Evolutionary conservation across 306 rosid species (phyloP), one percentile per base, ranked within the genome.

Genomic region (Acacia melanoxylon): DNA sequence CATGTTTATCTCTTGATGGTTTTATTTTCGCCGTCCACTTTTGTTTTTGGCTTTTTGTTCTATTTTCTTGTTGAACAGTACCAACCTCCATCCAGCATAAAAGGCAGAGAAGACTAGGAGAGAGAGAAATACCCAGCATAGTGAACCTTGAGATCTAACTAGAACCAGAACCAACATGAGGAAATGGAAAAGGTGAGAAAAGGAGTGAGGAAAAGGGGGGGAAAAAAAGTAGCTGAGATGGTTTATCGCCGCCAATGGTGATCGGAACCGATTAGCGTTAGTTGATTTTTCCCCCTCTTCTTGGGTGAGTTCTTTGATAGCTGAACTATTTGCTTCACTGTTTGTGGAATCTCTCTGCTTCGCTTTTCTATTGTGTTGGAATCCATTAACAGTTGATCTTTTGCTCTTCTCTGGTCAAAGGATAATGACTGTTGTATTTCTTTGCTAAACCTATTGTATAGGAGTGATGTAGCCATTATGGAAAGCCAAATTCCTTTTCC

Each of bases 161-260:
- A 56, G 9, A 52, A 74, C 52, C 80, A 83, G 85, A 80, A 74
- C 35, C 80, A 86, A 83, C 87, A 92, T 91, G 97, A 96, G 93
- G 79, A 58, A 58, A 58, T 90, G 94, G 90, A 84, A 80, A 80
- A 74, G 80, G 70, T 74, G 68, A 59, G 83, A 49, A 73, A 45
- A 3, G 69, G 46, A 14, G 1, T 29, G 33, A 52, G 14, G 68
- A 46, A 24, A 3, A 76, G 27, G 37, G 17, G n/a, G n/a, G n/a
- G n/a, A 48, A 11, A 48, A 29, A 71, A 82, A 82, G 81, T 88
- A 78, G 88, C 90, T 84, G 71, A 80, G 83, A 83, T 70, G 89
- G 88, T 84, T 82, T 80, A 25, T 75, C 35, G 82, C 67, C 65
- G 49, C 59, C n/a, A 77, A 77, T 86, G 87, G 79, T 79, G 74